Conservation (phyloP, 495 filamentous ascomycete genomes). For the Hypoxylon crocopeplum region DNA sequence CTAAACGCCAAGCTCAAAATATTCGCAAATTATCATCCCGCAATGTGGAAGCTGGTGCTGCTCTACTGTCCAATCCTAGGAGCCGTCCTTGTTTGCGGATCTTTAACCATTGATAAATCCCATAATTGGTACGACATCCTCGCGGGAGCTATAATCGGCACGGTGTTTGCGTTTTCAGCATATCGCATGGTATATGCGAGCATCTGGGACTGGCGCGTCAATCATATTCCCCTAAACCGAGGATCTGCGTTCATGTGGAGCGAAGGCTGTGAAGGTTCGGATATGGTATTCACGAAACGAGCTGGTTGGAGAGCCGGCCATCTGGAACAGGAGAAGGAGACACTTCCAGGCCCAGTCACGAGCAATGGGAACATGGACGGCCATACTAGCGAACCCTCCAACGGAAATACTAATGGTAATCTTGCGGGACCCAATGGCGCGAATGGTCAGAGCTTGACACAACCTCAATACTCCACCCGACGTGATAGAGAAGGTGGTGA, state of each 20-base stretch:
- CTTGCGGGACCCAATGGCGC: background rate
- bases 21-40: conserved; percentile 61
- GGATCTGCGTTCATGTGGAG: conserved; percentile 22
- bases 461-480: background rate
- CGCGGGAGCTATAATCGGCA: conserved; percentile 54
- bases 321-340: conserved; percentile 13
- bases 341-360: conserved; percentile 7
- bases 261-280: conserved; percentile 4
- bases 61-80: conserved; percentile 57
- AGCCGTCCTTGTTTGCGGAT: conserved; percentile 55
- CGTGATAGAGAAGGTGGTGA: background rate
- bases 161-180: conserved; percentile 45
- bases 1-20: conserved; percentile 64
- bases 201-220: conserved; percentile 53
- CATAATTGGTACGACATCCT: conserved; percentile 60
- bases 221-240: conserved; percentile 49
- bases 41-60: conserved; percentile 61
- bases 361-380: conserved; percentile 6
- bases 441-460: background rate
- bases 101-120: conserved; percentile 55
- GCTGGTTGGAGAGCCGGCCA: conserved; percentile 25
- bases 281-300: conserved; percentile 30
- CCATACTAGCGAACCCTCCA: background rate
- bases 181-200: conserved; percentile 52
- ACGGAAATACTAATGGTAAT: background rate